Percentiles rank a stretch among this genome's conserved stretches.
Conservation (phyloP, 371 early-diverging fungal genomes). For the Globomyces sp. region DNA sequence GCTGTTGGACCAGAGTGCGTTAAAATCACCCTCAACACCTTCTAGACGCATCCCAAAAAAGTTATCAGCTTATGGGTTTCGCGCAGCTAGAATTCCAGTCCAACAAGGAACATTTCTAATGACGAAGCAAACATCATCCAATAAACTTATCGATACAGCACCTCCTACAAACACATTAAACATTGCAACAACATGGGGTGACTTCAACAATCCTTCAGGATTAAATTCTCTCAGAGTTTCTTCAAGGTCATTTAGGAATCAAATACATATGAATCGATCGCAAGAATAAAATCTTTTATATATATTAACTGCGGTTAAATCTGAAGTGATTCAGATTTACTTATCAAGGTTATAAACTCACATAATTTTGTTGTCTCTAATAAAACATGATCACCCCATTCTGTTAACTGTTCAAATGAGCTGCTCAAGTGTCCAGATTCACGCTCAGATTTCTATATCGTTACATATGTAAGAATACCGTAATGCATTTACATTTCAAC, state of each 20-base stretch:
- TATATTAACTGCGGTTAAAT: neutral
- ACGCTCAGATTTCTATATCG: no score
- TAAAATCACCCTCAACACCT: neutral
- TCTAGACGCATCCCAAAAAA: constrained; percentile 6
- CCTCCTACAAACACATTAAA: constrained; percentile 9
- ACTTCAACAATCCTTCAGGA: neutral
- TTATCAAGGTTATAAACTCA: no score
- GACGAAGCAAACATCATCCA: neutral
- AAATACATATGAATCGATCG: neutral
- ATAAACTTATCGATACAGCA: neutral
- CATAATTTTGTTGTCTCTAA: no score
- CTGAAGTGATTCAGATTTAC: no score
- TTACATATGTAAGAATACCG: no score
- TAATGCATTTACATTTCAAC: no score
- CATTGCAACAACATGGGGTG: neutral
- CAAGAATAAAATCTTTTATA: neutral
- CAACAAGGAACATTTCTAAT: neutral
- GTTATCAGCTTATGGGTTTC: constrained; percentile 14
- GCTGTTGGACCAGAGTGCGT: constrained; percentile 4
- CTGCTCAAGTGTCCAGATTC: no score
- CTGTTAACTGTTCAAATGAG: no score
- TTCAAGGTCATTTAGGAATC: constrained; percentile 1
- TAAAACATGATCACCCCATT: no score
- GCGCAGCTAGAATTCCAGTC: neutral
- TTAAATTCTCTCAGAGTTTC: neutral